Evolutionary conservation across 805 yeast species (phyloP).

Genomic region (Candida alai): DNA sequence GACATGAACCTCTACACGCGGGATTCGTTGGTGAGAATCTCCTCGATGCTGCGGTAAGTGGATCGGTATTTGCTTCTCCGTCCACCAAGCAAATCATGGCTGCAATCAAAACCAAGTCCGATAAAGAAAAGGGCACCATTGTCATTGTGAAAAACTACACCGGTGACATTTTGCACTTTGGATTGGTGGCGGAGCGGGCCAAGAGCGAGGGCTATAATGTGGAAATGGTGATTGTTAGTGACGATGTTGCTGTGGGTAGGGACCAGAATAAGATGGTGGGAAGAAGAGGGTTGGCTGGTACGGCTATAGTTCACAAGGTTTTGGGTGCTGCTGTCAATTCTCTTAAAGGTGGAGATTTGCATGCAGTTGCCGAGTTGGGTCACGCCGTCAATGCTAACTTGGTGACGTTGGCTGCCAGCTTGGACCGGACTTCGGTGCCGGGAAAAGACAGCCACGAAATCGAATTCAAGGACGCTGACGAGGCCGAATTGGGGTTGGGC

Average conservation of each 20-base stretch:
- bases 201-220: conserved; percentile 69
- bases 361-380: conserved; percentile 57
- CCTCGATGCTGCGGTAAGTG: conserved; percentile 84
- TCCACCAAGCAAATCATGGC: conserved; percentile 82
- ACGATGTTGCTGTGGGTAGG: conserved; percentile 93
- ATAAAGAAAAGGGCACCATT: conserved; percentile 58
- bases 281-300: conserved; percentile 91
- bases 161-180: conserved; percentile 91
- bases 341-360: conserved; percentile 25
- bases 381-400: conserved; percentile 55
- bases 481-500: conserved; percentile 92
- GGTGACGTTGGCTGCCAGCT: conserved; percentile 85
- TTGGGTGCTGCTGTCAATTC: conserved; percentile 59
- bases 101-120: conserved; percentile 57
- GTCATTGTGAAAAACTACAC: conserved; percentile 89
- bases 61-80: conserved; percentile 92
- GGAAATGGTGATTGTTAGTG: conserved; percentile 76
- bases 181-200: conserved; percentile 86
- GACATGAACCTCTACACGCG: conserved; percentile 93
- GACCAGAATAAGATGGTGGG: conserved; percentile 89
- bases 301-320: conserved; percentile 79
- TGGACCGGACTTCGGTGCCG: conserved; percentile 89
- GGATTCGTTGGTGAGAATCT: conserved; percentile 86
- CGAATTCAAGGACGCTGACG: conserved; percentile 50
- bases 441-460: conserved; percentile 49